Evolutionary conservation across 768 basidiomycete species (phyloP), one percentile per base, ranked within the genome.

Genomic region (Tephrocybe sp.): DNA sequence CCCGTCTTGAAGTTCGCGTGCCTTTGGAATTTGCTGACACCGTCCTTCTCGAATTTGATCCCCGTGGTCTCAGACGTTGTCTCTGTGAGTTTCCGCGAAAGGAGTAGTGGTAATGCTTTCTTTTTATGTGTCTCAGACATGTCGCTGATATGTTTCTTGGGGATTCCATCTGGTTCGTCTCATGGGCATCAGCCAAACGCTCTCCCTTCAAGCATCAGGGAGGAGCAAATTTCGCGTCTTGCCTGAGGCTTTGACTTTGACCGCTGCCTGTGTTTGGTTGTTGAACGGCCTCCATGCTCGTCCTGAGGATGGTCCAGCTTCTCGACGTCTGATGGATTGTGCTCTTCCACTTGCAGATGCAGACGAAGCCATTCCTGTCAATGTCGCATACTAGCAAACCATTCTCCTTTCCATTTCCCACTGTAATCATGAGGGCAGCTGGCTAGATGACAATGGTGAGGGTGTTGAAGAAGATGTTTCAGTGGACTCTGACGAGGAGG

Each of bases 271-370:
- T n/a, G 45, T 56, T 1, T 62, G 57, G 58, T 44, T 60, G 1
- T 24, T 51, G 4, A 62, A 62, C 36, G 25, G 54, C 21, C 41
- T 60, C 4, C 59, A 62, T 43, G 43, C 59, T 18, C 43, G 54
- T 4, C 58, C 55, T 1, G 51, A 62, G 5, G 53, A 55, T 21
- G 56, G 58, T 0, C 45, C 56, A 9, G 52, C 58, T 7, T 49
- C 48, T 4, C 34, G 54, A 21, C 21, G 41, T 1, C 53, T 62
- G 17, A 54, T 60, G 49, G 37, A 48, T 5, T 48, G 52, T 8
- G 48, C 40, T 6, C 51, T 62, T 15, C 61, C 59, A 6, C 3
- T 55, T 17, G 45, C 48, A 1, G 46, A 55, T 11, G 36, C 24
- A 11, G 45, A 45, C 18, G 48, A 17, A 21, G 25, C 17, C 1